A percentile compares a stretch with the other conserved stretches of the same genome.
These are phyloP conservation scores for Zygoascus bituminiphila DNA, from an alignment of 805 yeast species.

Conservation along the genomic window DNA sequence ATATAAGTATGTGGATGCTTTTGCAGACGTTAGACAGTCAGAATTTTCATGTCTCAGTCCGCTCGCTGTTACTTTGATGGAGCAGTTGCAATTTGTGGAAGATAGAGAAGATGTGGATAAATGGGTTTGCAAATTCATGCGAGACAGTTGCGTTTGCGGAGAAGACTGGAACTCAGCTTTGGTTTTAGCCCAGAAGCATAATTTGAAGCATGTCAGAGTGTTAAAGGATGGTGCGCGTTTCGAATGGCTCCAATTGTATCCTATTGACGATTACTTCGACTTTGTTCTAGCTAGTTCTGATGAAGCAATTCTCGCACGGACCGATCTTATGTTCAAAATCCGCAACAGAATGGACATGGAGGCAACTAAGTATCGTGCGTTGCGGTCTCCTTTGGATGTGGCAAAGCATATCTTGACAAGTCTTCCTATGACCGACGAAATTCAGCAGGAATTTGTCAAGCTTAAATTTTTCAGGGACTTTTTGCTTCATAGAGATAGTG, in stretches of 20 bases:
- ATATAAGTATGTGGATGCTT: slow-evolving; percentile 69
- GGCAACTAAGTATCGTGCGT: slow-evolving; percentile 7
- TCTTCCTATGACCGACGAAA: slow-evolving; percentile 1
- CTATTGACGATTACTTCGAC: slow-evolving; percentile 9
- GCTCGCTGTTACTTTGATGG: slow-evolving; percentile 48
- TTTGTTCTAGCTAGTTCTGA: slow-evolving; percentile 6
- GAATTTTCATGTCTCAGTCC: slow-evolving; percentile 42
- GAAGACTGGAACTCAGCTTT: slow-evolving; percentile 37
- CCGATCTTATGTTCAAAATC: slow-evolving; percentile 6
- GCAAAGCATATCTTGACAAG: background rate
- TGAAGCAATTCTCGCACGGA: background rate
- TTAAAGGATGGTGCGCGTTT: background rate
- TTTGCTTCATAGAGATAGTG: background rate
- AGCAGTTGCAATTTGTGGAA: slow-evolving; percentile 57
- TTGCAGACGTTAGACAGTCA: slow-evolving; percentile 20
- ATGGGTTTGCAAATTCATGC: slow-evolving; percentile 47
- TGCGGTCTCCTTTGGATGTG: background rate
- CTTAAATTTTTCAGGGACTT: background rate
- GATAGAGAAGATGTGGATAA: slow-evolving; percentile 25
- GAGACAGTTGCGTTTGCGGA: slow-evolving; percentile 47
- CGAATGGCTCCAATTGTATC: background rate
- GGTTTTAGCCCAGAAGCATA: slow-evolving; percentile 3
- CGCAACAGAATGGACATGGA: slow-evolving; percentile 6
- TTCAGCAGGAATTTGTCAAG: background rate
- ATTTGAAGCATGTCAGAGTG: background rate